Conservation (phyloP, 2,329 filamentous ascomycete species). For the Talaromyces amestolkiae region DNA sequence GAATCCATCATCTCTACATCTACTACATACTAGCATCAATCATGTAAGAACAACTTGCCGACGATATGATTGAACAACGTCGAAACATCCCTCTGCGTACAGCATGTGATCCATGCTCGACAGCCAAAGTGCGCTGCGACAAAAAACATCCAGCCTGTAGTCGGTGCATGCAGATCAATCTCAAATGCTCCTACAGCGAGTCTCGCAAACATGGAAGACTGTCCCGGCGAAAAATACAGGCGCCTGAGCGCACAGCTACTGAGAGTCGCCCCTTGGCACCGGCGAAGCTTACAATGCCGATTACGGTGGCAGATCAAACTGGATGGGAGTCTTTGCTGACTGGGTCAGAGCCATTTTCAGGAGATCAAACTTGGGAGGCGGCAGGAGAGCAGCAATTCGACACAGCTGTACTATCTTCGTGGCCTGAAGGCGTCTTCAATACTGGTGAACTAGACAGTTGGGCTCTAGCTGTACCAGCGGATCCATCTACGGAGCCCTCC, state of each 20-base stretch:
- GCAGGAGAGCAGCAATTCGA: background rate
- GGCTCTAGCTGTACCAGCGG: background rate
- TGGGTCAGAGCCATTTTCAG: background rate
- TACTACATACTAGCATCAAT: background rate
- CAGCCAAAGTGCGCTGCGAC: conserved; percentile 14
- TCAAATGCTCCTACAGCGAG: conserved; percentile 7
- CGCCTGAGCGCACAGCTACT: background rate
- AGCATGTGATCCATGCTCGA: conserved; percentile 14
- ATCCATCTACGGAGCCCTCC: background rate
- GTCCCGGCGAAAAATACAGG: background rate
- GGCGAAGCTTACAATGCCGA: background rate
- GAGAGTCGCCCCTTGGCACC: background rate
- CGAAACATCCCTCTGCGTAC: background rate
- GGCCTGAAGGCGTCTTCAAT: background rate
- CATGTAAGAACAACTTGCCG: background rate
- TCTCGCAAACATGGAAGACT: conserved; percentile 12
- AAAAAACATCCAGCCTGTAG: conserved; percentile 11
- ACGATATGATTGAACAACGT: background rate
- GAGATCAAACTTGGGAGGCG: background rate
- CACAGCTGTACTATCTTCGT: background rate
- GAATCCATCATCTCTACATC: background rate
- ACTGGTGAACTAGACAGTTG: background rate
- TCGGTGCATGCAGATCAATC: background rate
- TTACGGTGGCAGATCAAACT: background rate
- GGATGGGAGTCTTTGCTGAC: background rate